Percentiles rank a stretch among this genome's conserved stretches.
Conservation (phyloP, 768 basidiomycete genomes). For the Cystobasidium onofrii region DNA sequence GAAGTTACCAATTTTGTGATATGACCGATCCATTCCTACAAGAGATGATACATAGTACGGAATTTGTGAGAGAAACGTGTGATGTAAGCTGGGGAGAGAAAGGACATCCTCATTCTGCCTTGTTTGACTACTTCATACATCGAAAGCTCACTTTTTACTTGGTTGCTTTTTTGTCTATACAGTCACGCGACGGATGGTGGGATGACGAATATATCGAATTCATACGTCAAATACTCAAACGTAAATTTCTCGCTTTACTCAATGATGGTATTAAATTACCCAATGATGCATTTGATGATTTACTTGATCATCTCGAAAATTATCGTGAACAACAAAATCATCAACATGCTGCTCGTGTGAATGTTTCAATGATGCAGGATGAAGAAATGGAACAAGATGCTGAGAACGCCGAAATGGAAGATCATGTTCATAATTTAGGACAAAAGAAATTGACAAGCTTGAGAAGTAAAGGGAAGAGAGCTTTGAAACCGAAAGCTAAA, state of each 20-base stretch:
- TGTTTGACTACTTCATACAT: too few relatives aligned
- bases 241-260: slow-evolving; percentile 68
- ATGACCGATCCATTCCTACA: slow-evolving; percentile 76
- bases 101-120: too few relatives aligned
- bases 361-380: neutral
- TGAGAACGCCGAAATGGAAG: neutral
- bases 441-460: neutral
- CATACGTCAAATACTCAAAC: slow-evolving; percentile 73
- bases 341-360: neutral
- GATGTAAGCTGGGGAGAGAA: slow-evolving; percentile 60
- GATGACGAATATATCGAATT: slow-evolving; percentile 64
- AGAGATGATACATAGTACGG: slow-evolving; percentile 66
- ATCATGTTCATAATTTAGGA: neutral
- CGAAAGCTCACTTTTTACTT: neutral
- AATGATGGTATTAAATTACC: slow-evolving; percentile 56
- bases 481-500: neutral
- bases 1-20: slow-evolving; percentile 90
- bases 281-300: slow-evolving; percentile 46
- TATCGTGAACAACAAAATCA: neutral
- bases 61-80: slow-evolving; percentile 62
- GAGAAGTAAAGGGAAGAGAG: neutral
- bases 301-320: neutral
- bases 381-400: neutral
- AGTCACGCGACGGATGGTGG: slow-evolving; percentile 89
- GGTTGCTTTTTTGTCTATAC: slow-evolving; percentile 12